Evolutionary conservation across 768 basidiomycete genomes (phyloP).

Genomic region (Phlebiopsis flavidoalba): DNA sequence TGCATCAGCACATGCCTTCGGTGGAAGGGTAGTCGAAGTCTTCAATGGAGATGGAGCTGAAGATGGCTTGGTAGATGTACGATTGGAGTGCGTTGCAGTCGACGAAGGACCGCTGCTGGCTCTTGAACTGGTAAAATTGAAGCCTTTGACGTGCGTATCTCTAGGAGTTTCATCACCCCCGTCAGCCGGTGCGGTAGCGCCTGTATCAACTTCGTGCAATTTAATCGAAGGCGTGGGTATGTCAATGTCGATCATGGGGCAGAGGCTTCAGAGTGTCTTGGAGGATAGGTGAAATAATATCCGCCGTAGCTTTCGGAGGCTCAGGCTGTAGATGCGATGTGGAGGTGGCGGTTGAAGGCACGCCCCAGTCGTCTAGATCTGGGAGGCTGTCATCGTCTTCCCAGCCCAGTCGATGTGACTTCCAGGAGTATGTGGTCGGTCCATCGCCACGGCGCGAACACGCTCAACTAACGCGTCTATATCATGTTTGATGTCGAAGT

Average conservation of each 20-base stretch:
- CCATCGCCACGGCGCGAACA: slow-evolving; percentile 70
- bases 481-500: slow-evolving; percentile 50
- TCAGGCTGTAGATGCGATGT: background rate
- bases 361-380: slow-evolving; percentile 83
- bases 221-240: slow-evolving; percentile 10
- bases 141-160: background rate
- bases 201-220: slow-evolving; percentile 7
- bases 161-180: slow-evolving; percentile 9
- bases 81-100: background rate
- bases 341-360: slow-evolving; percentile 34
- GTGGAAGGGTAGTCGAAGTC: background rate
- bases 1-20: background rate
- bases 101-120: background rate
- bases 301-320: background rate
- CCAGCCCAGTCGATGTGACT: slow-evolving; percentile 86
- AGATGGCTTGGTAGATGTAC: background rate
- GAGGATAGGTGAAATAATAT: slow-evolving; percentile 60
- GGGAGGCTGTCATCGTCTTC: slow-evolving; percentile 80
- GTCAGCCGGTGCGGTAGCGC: background rate
- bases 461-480: slow-evolving; percentile 78
- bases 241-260: slow-evolving; percentile 34
- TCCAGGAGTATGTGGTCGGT: slow-evolving; percentile 61
- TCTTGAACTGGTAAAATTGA: background rate
- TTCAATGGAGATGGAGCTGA: background rate
- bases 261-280: slow-evolving; percentile 58